Percentiles rank a stretch among this genome's conserved stretches.
These are phyloP conservation scores for Pulicaria dysenterica DNA, from an alignment of 129 eudicot species.

Conservation along the genomic window DNA sequence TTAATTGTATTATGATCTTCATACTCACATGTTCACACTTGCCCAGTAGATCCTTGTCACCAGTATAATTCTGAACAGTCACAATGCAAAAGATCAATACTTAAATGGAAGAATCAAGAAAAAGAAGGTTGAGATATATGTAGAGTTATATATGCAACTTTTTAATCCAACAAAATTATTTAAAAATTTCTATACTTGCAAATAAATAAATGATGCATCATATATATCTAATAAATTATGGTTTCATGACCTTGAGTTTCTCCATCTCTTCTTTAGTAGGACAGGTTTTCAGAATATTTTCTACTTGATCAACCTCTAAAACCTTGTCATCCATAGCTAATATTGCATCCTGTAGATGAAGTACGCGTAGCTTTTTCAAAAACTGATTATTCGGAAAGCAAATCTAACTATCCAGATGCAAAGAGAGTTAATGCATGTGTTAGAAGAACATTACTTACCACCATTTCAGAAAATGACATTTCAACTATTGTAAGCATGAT, in stretches of 20 bases:
- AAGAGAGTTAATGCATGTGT: neutral
- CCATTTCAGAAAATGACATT: conserved; percentile 95
- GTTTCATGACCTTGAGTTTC: conserved; percentile 70
- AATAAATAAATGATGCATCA: too few species aligned
- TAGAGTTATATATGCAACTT: neutral
- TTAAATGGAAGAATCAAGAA: conserved; percentile 27
- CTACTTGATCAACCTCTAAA: conserved; percentile 82
- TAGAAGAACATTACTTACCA: conserved; percentile 65
- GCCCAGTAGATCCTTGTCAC: conserved; percentile 64
- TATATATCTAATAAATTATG: conserved; percentile 13
- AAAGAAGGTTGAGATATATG: conserved; percentile 9
- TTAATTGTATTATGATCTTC: conserved; percentile 17
- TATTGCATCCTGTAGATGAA: conserved; percentile 60
- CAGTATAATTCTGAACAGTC: conserved; percentile 57
- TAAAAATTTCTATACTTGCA: neutral
- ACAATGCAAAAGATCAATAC: conserved; percentile 39
- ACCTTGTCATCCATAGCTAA: conserved; percentile 74
- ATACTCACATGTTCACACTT: conserved; percentile 72
- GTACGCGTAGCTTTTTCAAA: too few species aligned
- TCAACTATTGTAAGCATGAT: conserved; percentile 98
- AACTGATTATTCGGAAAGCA: neutral
- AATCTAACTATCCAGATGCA: neutral
- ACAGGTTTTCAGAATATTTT: conserved; percentile 78
- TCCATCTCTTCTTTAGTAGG: conserved; percentile 93
- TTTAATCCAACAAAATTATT: neutral